phyloP scores from a whole-genome alignment of 2,329 filamentous ascomycete genomes.

The Malbranchea zuffiana region DNA sequence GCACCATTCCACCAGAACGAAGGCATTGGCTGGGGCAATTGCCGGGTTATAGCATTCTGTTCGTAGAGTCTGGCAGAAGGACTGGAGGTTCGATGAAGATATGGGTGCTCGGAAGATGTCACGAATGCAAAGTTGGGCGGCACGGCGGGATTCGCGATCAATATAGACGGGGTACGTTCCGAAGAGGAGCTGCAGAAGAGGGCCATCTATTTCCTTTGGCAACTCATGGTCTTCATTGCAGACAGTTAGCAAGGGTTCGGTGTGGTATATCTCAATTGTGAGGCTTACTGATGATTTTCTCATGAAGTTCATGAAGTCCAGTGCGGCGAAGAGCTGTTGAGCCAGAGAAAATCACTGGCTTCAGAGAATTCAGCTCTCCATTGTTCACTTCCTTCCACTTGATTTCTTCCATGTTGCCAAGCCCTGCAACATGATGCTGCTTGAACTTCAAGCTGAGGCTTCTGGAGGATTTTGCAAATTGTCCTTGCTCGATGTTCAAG shows the following conservation, averaged over 20 bases:
- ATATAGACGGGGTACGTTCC: slow-evolving; percentile 77
- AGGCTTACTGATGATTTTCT: slow-evolving; percentile 31
- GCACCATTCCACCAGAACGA: slow-evolving; percentile 86
- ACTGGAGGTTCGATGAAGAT: slow-evolving; percentile 39
- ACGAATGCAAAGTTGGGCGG: slow-evolving; percentile 68
- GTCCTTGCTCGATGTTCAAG: too few relatives aligned
- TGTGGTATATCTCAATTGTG: not conserved
- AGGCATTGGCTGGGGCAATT: slow-evolving; percentile 69
- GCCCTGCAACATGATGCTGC: slow-evolving; percentile 23
- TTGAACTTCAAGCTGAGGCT: not conserved
- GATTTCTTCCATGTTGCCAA: slow-evolving; percentile 33
- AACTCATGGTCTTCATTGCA: slow-evolving; percentile 24
- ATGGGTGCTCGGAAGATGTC: slow-evolving; percentile 52
- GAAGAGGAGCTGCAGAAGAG: slow-evolving; percentile 64
- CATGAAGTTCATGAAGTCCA: slow-evolving; percentile 35
- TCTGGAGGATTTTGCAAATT: slow-evolving; percentile 1
- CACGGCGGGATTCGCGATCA: slow-evolving; percentile 72
- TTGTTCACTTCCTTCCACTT: slow-evolving; percentile 36
- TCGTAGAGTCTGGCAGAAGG: slow-evolving; percentile 57
- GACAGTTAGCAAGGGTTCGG: slow-evolving; percentile 12
- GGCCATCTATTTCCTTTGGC: slow-evolving; percentile 22
- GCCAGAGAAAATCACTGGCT: slow-evolving; percentile 31
- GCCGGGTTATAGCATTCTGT: slow-evolving; percentile 64
- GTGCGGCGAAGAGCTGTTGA: slow-evolving; percentile 33
- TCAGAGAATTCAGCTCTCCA: slow-evolving; percentile 31